Evolutionary conservation across 176 grass and related monocot genomes (phyloP), one percentile per base, ranked within the genome.

Genomic region (Hyparrhenia diplandra): DNA sequence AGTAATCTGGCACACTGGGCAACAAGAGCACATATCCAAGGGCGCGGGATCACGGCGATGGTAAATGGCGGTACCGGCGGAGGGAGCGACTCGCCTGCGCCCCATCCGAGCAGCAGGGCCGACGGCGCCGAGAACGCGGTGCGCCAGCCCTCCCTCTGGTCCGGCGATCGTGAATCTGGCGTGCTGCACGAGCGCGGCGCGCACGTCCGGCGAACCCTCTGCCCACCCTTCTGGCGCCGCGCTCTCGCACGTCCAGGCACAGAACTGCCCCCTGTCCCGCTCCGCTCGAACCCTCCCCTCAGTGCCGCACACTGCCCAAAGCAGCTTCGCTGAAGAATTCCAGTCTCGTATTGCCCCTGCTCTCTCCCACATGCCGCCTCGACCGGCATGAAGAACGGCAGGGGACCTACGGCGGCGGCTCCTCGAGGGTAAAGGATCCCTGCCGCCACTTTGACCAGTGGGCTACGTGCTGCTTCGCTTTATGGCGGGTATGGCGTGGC

Each of bases 101-200:
- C 77, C 86, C 78, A 89, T 17, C 84, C 77, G 36, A 91, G 62
- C 80, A 91, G 59, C 23, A 69, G n/a, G 77, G 43, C 30, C 68
- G 5, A 94, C 36, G 73, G 81, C 77, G 23, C 49, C 67, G 21
- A 79, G 67, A 89, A 91, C 84, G 24, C 92, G 92, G 84, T 94
- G 92, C 7, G 87, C 87, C 55, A 47, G 34, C n/a, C 87, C 72
- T 88, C 77, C 66, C 6, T 80, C 54, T 78, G 42, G 86, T 82
- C 62, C 82, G 52, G 86, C 30, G 27, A 94, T 67, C 47, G 89
- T n/a, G n/a, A n/a, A 82, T 34, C 60, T 40, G 2, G 89, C 92
- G 86, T 94, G 92, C 70, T 94, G 92, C 66, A 94, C 80, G 80
- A 94, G 86, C 59, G 86, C 89, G 17, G 90, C 78, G 89, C 86